Evolutionary conservation across 2,329 filamentous ascomycete genomes (phyloP).

Genomic region (Onygenales sp.): DNA sequence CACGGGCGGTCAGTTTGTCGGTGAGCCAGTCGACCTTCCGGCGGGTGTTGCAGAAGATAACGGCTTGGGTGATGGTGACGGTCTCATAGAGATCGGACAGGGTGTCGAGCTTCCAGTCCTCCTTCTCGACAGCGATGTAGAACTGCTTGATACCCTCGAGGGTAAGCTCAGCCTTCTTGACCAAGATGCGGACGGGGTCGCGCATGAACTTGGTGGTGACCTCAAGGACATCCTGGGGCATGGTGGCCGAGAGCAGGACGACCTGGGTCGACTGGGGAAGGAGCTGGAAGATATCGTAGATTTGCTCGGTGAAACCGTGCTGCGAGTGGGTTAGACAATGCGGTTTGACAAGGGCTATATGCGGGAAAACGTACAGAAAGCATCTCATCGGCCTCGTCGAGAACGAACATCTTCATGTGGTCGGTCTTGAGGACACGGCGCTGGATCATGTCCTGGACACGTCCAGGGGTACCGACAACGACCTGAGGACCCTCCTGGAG

Average conservation of each 20-base stretch:
- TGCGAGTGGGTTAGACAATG: neutral
- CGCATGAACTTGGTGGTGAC: constrained; percentile 99
- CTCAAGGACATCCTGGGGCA: constrained; percentile 98
- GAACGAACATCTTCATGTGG: constrained; percentile 99
- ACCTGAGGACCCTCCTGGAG: constrained; percentile 94
- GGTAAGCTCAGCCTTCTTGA: constrained; percentile 99
- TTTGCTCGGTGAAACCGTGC: constrained; percentile 99
- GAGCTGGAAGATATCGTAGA: constrained; percentile 99
- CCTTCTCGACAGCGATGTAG: constrained; percentile 99
- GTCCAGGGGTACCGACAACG: constrained; percentile 93
- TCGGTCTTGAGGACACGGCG: constrained; percentile 95
- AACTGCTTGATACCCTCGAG: constrained; percentile 99
- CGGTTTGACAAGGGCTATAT: neutral
- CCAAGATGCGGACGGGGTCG: constrained; percentile 94
- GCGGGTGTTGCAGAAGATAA: constrained; percentile 99
- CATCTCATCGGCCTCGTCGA: constrained; percentile 99
- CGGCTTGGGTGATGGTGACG: constrained; percentile 96
- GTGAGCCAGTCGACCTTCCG: constrained; percentile 99
- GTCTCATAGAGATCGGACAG: constrained; percentile 99
- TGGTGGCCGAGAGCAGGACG: constrained; percentile 93
- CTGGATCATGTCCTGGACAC: constrained; percentile 99
- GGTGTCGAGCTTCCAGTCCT: constrained; percentile 99
- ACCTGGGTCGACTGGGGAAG: constrained; percentile 97
- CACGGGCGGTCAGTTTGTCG: constrained; percentile 94
- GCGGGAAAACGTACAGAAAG: constrained; percentile 39